Percentiles rank a stretch among this genome's conserved stretches.
phyloP scores from a whole-genome alignment of 2,329 filamentous ascomycete species.

The Coniochaeta sp. region DNA sequence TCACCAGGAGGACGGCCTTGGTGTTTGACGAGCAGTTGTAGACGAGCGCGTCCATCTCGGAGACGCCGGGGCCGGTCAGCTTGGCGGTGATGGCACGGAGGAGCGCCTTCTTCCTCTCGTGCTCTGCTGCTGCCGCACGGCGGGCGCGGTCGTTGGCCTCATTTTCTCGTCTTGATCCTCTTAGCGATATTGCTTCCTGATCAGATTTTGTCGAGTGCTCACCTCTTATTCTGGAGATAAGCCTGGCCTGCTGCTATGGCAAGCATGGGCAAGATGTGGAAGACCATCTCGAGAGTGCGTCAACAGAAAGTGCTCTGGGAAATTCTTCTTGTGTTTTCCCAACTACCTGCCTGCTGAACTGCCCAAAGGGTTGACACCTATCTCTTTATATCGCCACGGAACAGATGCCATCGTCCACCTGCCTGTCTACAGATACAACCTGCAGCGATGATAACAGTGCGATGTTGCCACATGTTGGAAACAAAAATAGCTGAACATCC shows the following conservation, averaged over 20 bases:
- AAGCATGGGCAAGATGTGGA: background rate
- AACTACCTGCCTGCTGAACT: background rate
- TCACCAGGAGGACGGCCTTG: conserved; percentile 19
- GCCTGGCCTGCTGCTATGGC: background rate
- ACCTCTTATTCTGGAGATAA: background rate
- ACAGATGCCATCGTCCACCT: background rate
- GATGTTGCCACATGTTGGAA: background rate
- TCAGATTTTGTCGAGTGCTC: background rate
- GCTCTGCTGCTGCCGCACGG: background rate
- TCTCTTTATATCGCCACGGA: background rate
- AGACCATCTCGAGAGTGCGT: background rate
- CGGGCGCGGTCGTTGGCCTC: conserved; percentile 3
- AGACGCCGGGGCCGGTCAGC: conserved; percentile 13
- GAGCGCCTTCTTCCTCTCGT: conserved; percentile 14
- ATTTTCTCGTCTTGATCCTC: background rate
- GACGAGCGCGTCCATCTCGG: conserved; percentile 5
- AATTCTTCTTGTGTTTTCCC: background rate
- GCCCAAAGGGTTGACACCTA: background rate
- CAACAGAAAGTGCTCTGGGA: background rate
- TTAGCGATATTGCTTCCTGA: background rate
- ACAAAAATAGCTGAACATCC: background rate
- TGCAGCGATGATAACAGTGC: too few relatives aligned
- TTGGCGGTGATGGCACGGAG: conserved; percentile 15
- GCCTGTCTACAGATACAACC: background rate
- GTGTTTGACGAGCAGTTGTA: conserved; percentile 14